Evolutionary conservation across 805 yeast genomes (phyloP).

Genomic region (Saccharomycopsis selenospora): DNA sequence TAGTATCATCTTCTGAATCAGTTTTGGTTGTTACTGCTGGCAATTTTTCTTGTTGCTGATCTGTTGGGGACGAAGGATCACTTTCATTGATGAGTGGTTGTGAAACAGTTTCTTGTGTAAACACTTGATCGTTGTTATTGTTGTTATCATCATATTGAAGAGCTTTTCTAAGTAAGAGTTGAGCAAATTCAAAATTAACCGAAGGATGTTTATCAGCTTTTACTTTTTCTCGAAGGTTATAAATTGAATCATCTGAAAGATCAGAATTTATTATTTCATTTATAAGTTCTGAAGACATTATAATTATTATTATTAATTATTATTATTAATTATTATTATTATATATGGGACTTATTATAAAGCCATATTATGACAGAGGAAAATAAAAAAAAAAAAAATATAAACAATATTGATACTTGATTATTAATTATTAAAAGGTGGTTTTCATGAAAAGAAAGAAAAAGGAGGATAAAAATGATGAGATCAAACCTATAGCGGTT

Average conservation of each 20-base stretch:
- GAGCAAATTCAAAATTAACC: constrained; percentile 86
- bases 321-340: too few relatives aligned
- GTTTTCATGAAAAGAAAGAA: too few relatives aligned
- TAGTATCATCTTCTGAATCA: neutral
- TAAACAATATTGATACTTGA: too few relatives aligned
- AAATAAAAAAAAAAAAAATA: too few relatives aligned
- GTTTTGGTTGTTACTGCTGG: neutral
- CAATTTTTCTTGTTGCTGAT: neutral
- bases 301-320: too few relatives aligned
- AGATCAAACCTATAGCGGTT: too few relatives aligned
- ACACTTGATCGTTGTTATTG: neutral
- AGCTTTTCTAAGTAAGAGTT: constrained; percentile 25
- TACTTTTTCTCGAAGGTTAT: constrained; percentile 54
- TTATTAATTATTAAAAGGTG: too few relatives aligned
- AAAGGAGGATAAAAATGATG: too few relatives aligned
- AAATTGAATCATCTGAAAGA: neutral
- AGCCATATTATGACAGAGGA: too few relatives aligned
- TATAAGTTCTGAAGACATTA: too few relatives aligned
- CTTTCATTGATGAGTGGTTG: neutral
- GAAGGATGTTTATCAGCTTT: constrained; percentile 77
- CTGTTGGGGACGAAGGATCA: neutral
- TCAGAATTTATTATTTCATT: neutral
- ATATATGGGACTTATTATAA: too few relatives aligned
- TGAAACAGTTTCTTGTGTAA: neutral
- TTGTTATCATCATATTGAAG: neutral